phyloP scores from a whole-genome alignment of 345 rosid species.

The Hibiscus tridactylites region DNA sequence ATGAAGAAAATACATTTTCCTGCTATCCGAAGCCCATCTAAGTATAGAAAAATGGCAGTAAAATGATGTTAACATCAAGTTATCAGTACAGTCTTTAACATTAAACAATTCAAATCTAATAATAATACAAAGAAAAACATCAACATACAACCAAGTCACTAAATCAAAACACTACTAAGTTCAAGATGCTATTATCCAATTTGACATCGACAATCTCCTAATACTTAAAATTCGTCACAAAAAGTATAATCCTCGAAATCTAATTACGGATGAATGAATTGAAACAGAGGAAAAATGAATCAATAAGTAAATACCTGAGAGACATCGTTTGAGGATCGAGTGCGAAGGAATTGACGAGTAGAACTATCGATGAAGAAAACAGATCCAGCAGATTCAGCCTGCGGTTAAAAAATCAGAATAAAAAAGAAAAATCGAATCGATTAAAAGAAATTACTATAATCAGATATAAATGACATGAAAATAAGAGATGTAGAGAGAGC shows the following conservation, averaged over 20 bases:
- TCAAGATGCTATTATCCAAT: not conserved
- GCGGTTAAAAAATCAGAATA: not conserved
- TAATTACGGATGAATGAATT: not conserved
- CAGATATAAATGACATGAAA: conserved; percentile 20
- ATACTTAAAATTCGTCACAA: not conserved
- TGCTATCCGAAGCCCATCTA: not conserved
- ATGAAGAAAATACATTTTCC: not conserved
- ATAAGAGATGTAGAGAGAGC: not conserved
- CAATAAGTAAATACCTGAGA: conserved; percentile 31
- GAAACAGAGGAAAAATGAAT: not conserved
- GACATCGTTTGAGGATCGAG: conserved; percentile 32
- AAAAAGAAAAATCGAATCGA: conserved; percentile 20
- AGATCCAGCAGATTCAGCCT: conserved; percentile 56
- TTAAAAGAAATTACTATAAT: not conserved
- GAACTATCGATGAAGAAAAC: conserved; percentile 73
- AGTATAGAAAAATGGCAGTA: not conserved
- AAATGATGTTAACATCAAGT: not conserved
- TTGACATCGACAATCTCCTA: not conserved
- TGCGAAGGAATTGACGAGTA: conserved; percentile 46
- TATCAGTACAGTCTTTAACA: not conserved
- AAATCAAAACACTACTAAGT: not conserved
- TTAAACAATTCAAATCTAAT: too few relatives aligned
- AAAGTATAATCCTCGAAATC: not conserved
- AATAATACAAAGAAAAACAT: not conserved
- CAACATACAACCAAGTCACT: not conserved